Base-by-base conservation (phyloP, 345 rosid genomes). In the Populus alba region DNA sequence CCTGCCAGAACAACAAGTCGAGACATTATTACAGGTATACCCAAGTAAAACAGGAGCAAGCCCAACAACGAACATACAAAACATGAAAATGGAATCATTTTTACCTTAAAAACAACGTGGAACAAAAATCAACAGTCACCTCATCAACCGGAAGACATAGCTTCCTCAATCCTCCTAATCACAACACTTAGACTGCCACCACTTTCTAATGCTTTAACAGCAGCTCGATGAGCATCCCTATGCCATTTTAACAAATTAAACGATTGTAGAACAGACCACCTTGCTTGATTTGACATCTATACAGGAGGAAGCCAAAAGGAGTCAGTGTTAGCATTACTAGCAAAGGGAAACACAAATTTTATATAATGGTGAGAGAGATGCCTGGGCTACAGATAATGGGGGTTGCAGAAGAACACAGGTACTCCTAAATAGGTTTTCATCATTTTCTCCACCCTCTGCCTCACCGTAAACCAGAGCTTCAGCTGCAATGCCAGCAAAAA, bases 221-320 rank as follows among this genome's bases (percentile, higher is more conserved):
- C 97, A 59, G 93, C 94, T 27, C 82, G 81, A 82, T 95, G 99
- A 71, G 97, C 96, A 3, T 79, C 80, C 80, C 74, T 90, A 69
- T 95, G 93, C 98, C 97, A 95, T 82, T 91, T 95, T 78, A 95
- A 92, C 71, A 95, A 91, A 79, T 95, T 95, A 78, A 92, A 95
- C 7, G 98, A 87, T 83, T 93, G 99, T 61, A 92, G 77, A 81
- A 93, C 91, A 4, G 97, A 84, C 97, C 97, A 93, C 78, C 98
- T 90, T 23, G 98, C 98, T 87, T 91, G 97, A 89, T 95, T 95
- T n/a, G 97, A 90, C 98, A 93, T 95, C 97, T 95, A 81, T n/a
- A 65, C 74, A 70, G 75, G 65, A 29, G 61, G 75, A 73, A 53
- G 49, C 25, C 31, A 55, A 11, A 7, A 47, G 12, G 12, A 8